Conservation (phyloP, 192 early-diverging fungal genomes). For the Allomyces macrogynus region DNA sequence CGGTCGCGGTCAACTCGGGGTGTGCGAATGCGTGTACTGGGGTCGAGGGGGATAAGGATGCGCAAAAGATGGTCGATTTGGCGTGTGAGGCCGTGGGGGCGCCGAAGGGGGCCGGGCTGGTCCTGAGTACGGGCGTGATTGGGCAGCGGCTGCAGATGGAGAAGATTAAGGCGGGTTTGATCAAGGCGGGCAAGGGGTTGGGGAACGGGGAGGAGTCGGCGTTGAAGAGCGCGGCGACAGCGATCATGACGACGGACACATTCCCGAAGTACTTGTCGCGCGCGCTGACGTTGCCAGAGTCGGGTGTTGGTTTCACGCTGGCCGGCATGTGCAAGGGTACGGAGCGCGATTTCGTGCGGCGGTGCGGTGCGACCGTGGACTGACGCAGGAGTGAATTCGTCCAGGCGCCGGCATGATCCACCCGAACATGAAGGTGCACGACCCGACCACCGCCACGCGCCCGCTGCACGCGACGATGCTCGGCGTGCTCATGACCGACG, state of each 20-base stretch:
- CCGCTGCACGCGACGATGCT: conserved; percentile 51
- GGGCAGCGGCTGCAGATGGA: conserved; percentile 72
- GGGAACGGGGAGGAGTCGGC: conserved; percentile 29
- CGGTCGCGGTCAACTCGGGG: conserved; percentile 65
- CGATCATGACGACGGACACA: conserved; percentile 95
- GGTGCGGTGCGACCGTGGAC: too few species aligned
- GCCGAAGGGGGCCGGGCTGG: conserved; percentile 23
- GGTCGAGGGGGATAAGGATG: conserved; percentile 55
- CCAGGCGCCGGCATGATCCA: conserved; percentile 93
- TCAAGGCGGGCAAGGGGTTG: conserved; percentile 17
- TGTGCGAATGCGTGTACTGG: conserved; percentile 96
- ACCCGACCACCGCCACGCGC: not conserved
- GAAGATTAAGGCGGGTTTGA: conserved; percentile 53
- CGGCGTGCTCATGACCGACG: conserved; percentile 71
- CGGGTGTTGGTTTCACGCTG: conserved; percentile 41
- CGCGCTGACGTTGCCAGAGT: conserved; percentile 21
- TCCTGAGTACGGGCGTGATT: conserved; percentile 97
- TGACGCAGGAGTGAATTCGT: too few species aligned
- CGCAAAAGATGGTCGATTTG: conserved; percentile 36
- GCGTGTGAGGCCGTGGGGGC: conserved; percentile 32
- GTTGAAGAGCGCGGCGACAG: conserved; percentile 65
- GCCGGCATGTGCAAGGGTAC: conserved; percentile 69
- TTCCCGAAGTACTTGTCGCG: conserved; percentile 77
- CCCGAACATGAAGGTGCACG: conserved; percentile 58
- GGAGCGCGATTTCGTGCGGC: too few species aligned